A percentile compares a stretch with the other conserved stretches of the same genome.
Conservation (phyloP, 2,329 filamentous ascomycete genomes). For the Penicillium hordei region DNA sequence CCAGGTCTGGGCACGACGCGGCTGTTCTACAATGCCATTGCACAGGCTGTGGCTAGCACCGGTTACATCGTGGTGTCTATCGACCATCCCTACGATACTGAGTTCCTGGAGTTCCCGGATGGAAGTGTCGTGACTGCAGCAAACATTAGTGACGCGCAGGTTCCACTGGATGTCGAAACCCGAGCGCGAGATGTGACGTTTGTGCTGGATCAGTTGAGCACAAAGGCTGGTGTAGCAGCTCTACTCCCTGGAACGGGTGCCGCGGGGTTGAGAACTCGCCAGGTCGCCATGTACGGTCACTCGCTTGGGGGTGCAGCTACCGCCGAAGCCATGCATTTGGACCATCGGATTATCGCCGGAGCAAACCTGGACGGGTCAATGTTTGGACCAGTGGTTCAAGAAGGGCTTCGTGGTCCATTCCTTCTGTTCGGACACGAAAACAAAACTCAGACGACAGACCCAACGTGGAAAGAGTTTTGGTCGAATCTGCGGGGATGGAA, state of each 20-base stretch:
- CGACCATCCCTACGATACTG: conserved; percentile 39
- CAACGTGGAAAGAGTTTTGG: conserved; percentile 15
- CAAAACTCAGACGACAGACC: conserved; percentile 18
- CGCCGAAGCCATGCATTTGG: conserved; percentile 14
- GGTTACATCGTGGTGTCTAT: conserved; percentile 38
- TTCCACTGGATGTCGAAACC: conserved; percentile 7
- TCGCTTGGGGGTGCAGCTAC: conserved; percentile 27
- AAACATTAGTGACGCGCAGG: conserved; percentile 9
- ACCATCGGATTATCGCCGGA: conserved; percentile 20
- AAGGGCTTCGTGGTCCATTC: conserved; percentile 15
- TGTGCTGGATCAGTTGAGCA: conserved; percentile 17
- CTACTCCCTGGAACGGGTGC: conserved; percentile 6
- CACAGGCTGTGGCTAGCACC: conserved; percentile 33
- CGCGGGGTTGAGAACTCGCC: neutral
- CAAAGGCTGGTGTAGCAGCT: conserved; percentile 1
- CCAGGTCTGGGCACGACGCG: conserved; percentile 30
- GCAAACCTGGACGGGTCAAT: conserved; percentile 22
- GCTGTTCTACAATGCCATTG: conserved; percentile 32
- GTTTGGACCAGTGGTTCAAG: conserved; percentile 15
- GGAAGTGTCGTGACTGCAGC: conserved; percentile 13
- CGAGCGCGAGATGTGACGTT: conserved; percentile 17
- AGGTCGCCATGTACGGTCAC: conserved; percentile 21
- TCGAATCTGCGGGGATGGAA: conserved; percentile 16
- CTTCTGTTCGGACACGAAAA: conserved; percentile 17
- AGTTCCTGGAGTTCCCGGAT: conserved; percentile 37